Evolutionary conservation across 306 rosid genomes (phyloP).

Genomic region (Cyamopsis tetragonoloba): DNA sequence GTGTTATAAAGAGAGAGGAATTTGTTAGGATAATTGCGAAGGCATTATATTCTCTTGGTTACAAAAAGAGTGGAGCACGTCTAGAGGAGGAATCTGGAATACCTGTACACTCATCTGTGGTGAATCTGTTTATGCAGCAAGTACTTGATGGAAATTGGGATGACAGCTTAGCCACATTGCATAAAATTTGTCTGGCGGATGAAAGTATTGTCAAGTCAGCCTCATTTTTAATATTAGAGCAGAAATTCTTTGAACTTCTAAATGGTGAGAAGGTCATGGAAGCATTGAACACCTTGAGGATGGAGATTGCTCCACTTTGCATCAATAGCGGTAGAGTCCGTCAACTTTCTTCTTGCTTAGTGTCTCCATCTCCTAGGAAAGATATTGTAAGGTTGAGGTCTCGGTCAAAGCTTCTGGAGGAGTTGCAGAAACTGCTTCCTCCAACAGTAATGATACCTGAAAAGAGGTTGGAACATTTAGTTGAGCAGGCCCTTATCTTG

Average conservation of each 20-base stretch:
- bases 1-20: conserved; percentile 77
- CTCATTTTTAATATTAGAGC: conserved; percentile 77
- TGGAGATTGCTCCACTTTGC: conserved; percentile 75
- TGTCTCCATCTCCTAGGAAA: conserved; percentile 53
- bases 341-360: conserved; percentile 75
- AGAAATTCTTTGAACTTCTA: conserved; percentile 81
- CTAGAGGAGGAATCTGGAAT: conserved; percentile 97
- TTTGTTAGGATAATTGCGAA: conserved; percentile 93
- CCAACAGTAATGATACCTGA: conserved; percentile 90
- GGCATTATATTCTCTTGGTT: conserved; percentile 93
- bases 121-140: conserved; percentile 74
- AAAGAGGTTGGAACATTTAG: conserved; percentile 88
- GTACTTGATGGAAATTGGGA: conserved; percentile 82
- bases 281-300: conserved; percentile 83
- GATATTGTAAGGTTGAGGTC: conserved; percentile 46
- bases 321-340: conserved; percentile 53
- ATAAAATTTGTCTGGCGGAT: conserved; percentile 61
- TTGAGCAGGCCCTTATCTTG: conserved; percentile 88
- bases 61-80: conserved; percentile 70
- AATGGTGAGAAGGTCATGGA: conserved; percentile 61
- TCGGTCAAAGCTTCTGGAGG: conserved; percentile 72
- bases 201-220: conserved; percentile 61
- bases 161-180: conserved; percentile 69
- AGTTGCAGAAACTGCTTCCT: conserved; percentile 88
- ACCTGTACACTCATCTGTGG: conserved; percentile 61